Evolutionary conservation across 106 monocot genomes (phyloP), one percentile per base, ranked within the genome.

Genomic region (Iris macrosiphon): DNA sequence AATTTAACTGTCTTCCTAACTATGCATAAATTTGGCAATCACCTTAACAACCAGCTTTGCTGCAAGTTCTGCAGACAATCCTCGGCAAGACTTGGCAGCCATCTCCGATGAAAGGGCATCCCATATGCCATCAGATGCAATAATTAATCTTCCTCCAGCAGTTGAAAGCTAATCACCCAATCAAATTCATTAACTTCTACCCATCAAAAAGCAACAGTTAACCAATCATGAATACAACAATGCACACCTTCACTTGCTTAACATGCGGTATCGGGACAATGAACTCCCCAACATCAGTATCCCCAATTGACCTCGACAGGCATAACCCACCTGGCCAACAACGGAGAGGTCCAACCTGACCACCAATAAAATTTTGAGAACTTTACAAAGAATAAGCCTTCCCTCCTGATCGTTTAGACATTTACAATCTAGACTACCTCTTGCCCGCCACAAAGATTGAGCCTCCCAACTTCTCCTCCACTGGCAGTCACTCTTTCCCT

Each of bases 271-370:
- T 75, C 10, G 96, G 96, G 20, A 98, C 96, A 45, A 98, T 98
- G 56, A 78, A 98, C 49, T 98, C 96, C 19, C 96, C 96, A 23
- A 98, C 96, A 65, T 98, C 96, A 25, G 64, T 90, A 61, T 98
- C 96, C 12, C 96, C 96, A 48, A 98, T 98, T 0, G 96, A 98
- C 61, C 96, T 90, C 32, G 96, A 98, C 39, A 98, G 76, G 69
- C 96, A 98, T 41, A 98, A 63, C 2, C 96, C 96, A 52, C 96
- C 96, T 4, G 96, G 96, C 96, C 96, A 98, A 70, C 96, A 98
- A 9, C 96, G 63, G 15, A 98, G 77, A 9, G 96, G 96, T 17
- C 96, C 96, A 8, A 98, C 70, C 96, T 98, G 55, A 42, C 27
- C 5, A 28, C 6, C 22, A 48, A 48, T 11, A 26, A 12, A 0